Evolutionary conservation across 371 early-diverging fungal species (phyloP), one percentile per base, ranked within the genome.

Genomic region (Syncephalastrum sp.): DNA sequence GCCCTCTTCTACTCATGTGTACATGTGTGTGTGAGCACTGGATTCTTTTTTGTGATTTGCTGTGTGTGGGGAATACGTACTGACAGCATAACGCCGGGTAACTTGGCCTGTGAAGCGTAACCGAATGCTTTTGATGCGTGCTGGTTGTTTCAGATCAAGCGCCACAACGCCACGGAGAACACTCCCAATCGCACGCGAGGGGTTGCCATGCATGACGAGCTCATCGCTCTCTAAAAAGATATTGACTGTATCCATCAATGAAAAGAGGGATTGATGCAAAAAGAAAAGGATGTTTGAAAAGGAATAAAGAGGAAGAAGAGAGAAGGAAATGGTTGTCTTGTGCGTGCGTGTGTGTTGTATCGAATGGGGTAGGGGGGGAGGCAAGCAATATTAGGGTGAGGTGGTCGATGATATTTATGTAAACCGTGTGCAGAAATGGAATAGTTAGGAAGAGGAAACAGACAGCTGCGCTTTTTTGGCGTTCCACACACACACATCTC

Each of bases 221-320:
- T 64, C 63, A n/a, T 72, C 70, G 44, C 57, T 74, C 55, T 77
- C 78, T 0, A 77, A 50, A 41, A 66, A 52, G 27, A 72, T 68
- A 16, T 63, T 59, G 6, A 68, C 16, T 42, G 63, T 61, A 17
- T 42, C 47, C 29, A 29, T 29, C 2, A 29, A 29, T 29, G 29
- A 29, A 29, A 4, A 7, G 29, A 29, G 29, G 29, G 3, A 29
- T 29, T 3, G 3, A 29, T 29, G 29, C 29, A 7, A 29, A 4
- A 29, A 0, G 7, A 4, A 29, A 29, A 29, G 29, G 29, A 29
- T 29, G 29, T 29, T 3, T 3, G 29, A 29, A 29, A 3, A 29
- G 29, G 29, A 29, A 29, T 29, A 29, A n/a, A n/a, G n/a, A 50
- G 24, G 29, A 25, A 24, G 16, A 50, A 50, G 33, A 50, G 17